phyloP scores from a whole-genome alignment of 2,329 filamentous ascomycete genomes.

The Fusarium tanahbumbuense region DNA sequence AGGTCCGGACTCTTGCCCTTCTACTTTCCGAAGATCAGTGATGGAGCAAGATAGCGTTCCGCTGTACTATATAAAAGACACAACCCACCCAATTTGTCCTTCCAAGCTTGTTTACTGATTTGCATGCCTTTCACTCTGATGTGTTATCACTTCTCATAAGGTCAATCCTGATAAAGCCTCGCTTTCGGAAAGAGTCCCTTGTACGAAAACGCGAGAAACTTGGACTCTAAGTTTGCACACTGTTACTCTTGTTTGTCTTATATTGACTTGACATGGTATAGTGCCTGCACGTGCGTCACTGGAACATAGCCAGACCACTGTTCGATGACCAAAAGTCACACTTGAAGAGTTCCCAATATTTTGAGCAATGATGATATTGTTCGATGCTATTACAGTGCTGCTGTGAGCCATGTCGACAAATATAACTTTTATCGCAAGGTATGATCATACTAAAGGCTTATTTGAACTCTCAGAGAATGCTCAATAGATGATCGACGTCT shows the following conservation, averaged over 20 bases:
- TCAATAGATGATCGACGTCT: not conserved
- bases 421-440: not conserved
- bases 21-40: slow-evolving; percentile 8
- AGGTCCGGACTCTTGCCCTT: slow-evolving; percentile 17
- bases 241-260: not conserved
- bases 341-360: not conserved
- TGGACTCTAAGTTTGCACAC: not conserved
- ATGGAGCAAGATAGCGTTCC: slow-evolving; percentile 6
- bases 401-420: slow-evolving; percentile 2
- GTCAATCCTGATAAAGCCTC: not conserved
- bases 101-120: slow-evolving; percentile 1
- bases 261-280: not conserved
- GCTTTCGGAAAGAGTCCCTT: not conserved
- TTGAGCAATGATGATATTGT: slow-evolving; percentile 4
- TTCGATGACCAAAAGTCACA: slow-evolving; percentile 7
- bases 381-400: not conserved
- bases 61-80: slow-evolving; percentile 30
- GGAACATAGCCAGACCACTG: not conserved
- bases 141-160: not conserved
- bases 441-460: not conserved
- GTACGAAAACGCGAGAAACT: not conserved
- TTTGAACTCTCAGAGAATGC: not conserved
- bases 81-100: slow-evolving; percentile 11
- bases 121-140: not conserved
- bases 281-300: not conserved